These are phyloP conservation scores for Aspergillus pseudonomiae DNA, from an alignment of 2,329 filamentous ascomycete genomes.

Conservation along the genomic window DNA sequence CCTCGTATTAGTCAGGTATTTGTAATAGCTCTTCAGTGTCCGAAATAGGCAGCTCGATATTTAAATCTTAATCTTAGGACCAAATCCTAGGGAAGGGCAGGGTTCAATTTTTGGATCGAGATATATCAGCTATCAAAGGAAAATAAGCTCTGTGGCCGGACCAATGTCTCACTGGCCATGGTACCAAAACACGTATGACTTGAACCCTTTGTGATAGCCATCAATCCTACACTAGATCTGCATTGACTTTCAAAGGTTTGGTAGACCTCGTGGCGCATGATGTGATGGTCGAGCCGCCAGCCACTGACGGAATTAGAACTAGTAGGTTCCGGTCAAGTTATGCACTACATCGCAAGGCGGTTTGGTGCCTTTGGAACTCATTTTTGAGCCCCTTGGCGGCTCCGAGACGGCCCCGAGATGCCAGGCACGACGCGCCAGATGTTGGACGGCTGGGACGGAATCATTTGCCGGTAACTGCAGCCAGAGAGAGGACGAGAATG, in stretches of 20 bases:
- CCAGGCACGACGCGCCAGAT: neutral
- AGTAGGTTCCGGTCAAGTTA: neutral
- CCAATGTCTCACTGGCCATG: neutral
- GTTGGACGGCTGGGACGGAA: neutral
- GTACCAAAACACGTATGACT: neutral
- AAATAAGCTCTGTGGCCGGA: neutral
- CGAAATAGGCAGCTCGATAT: neutral
- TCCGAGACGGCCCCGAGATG: neutral
- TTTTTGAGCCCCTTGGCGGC: neutral
- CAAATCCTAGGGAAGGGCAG: too few species aligned
- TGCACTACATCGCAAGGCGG: neutral
- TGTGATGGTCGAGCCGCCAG: neutral
- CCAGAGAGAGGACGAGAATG: neutral
- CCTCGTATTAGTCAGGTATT: neutral
- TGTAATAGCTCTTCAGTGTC: neutral
- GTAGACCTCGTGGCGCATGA: neutral
- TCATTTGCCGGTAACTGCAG: neutral
- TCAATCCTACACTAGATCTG: neutral
- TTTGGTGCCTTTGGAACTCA: neutral
- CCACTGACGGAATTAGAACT: neutral
- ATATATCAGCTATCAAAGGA: neutral
- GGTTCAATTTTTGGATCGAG: neutral
- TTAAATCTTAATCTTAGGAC: neutral
- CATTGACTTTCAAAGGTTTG: neutral
- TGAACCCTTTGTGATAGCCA: neutral